Base-by-base conservation (phyloP, 805 yeast genomes). In the Lachancea thermotolerans region DNA sequence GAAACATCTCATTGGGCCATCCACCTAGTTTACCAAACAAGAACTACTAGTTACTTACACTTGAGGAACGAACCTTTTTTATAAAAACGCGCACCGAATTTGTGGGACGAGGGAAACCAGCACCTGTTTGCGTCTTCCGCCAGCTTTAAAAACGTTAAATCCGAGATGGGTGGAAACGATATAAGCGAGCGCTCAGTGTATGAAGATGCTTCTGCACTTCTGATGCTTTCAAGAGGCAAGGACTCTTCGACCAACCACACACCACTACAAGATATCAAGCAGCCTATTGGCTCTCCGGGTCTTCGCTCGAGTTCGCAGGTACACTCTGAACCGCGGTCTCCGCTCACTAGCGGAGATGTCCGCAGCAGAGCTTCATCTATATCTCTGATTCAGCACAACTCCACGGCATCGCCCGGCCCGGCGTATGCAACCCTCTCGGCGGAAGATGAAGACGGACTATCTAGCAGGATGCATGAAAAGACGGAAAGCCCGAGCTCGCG, bases 131-230 rank as follows among this genome's bases (percentile, higher is more conserved):
- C 33, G 33, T 30, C 14, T 30, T 12, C 14, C 33, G 5, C 14
- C 14, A 11, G 33, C 33, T 30, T 30, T 10, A 36, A 16, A 4
- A 36, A 21, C 39, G 39, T 21, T 36, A 36, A 17, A 36, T 36
- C 39, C 39, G 30, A 36, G 12, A 36, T 34, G 21, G 37, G n/a
- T 10, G 34, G 27, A 30, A 18, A 41, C n/a, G 39, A 30, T 18
- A 39, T 34, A 18, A 42, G 48, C 31, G 59, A 56, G 18, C 53
- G 51, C 18, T 64, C 73, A 2, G 49, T 69, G 6, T 62, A 78
- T 10, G 80, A 78, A 51, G 83, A 79, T 64, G 83, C 85, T 1
- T 76, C 82, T 14, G 76, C 82, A 17, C 63, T 79, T 39, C 65
- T 79, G 44, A 73, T 78, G 81, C 77, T 79, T 56, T 81, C 82